phyloP scores from a whole-genome alignment of 352 stramenopile genomes.

The Pythium insidiosum region DNA sequence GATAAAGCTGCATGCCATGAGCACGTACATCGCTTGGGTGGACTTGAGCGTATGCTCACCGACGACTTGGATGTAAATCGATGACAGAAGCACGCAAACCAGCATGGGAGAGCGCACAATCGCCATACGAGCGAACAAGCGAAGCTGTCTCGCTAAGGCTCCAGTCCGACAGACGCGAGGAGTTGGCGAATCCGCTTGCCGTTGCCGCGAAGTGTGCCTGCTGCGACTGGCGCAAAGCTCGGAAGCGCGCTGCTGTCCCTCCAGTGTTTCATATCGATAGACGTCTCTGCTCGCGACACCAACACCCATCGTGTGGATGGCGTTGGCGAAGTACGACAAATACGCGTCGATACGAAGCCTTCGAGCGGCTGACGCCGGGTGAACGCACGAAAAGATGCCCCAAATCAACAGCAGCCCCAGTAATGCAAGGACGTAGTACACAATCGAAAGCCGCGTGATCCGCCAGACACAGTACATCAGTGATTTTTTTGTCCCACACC shows the following conservation, averaged over 20 bases:
- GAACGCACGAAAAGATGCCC: background rate
- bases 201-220: background rate
- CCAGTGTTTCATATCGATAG: background rate
- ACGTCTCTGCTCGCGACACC: constrained; percentile 12
- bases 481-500: background rate
- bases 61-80: too few relatives aligned
- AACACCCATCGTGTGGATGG: background rate
- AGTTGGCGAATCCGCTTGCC: too few relatives aligned
- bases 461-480: background rate
- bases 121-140: too few relatives aligned
- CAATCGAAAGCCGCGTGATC: background rate
- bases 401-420: background rate
- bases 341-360: background rate
- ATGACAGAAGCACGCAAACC: too few relatives aligned
- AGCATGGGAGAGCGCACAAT: too few relatives aligned
- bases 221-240: background rate
- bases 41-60: background rate
- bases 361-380: background rate
- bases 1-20: constrained; percentile 17
- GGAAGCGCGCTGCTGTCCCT: background rate
- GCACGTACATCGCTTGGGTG: background rate
- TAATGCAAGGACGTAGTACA: background rate
- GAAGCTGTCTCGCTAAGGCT: too few relatives aligned
- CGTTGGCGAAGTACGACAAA: background rate
- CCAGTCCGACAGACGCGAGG: too few relatives aligned